Conservation (phyloP, 306 rosid species). For the Ormosia semicastrata region DNA sequence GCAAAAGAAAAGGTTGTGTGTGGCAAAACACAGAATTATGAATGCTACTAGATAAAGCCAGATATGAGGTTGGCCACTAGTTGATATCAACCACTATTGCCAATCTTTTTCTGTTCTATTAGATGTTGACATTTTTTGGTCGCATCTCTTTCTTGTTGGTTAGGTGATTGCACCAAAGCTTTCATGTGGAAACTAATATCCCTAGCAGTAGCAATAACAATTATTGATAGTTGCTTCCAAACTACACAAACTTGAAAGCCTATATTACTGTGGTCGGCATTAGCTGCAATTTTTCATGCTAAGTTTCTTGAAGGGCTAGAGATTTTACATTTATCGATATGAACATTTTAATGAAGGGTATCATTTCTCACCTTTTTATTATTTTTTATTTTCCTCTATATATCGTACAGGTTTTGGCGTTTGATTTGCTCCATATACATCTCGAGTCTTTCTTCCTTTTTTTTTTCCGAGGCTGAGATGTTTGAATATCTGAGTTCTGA, state of each 20-base stretch:
- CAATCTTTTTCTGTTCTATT: slow-evolving; percentile 29
- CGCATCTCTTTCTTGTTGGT: slow-evolving; percentile 34
- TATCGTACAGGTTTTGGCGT: neutral
- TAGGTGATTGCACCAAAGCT: slow-evolving; percentile 33
- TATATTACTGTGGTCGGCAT: slow-evolving; percentile 32
- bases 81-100: slow-evolving; percentile 31
- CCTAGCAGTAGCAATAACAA: slow-evolving; percentile 12
- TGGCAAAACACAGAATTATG: slow-evolving; percentile 3
- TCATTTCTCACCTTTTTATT: neutral
- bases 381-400: neutral
- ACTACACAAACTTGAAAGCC: slow-evolving; percentile 36
- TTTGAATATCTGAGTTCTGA: neutral
- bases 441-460: neutral
- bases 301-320: neutral
- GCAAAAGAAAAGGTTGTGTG: slow-evolving; percentile 27
- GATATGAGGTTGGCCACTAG: slow-evolving; percentile 27
- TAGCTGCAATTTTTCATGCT: slow-evolving; percentile 10
- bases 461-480: neutral
- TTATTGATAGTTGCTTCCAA: slow-evolving; percentile 39
- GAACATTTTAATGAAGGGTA: neutral
- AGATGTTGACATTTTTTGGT: slow-evolving; percentile 35
- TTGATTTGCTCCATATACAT: neutral
- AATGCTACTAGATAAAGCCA: slow-evolving; percentile 27
- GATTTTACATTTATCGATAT: neutral
- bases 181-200: slow-evolving; percentile 28